Conservation (phyloP, 495 filamentous ascomycete species). For the Chaetomium fimeti region DNA sequence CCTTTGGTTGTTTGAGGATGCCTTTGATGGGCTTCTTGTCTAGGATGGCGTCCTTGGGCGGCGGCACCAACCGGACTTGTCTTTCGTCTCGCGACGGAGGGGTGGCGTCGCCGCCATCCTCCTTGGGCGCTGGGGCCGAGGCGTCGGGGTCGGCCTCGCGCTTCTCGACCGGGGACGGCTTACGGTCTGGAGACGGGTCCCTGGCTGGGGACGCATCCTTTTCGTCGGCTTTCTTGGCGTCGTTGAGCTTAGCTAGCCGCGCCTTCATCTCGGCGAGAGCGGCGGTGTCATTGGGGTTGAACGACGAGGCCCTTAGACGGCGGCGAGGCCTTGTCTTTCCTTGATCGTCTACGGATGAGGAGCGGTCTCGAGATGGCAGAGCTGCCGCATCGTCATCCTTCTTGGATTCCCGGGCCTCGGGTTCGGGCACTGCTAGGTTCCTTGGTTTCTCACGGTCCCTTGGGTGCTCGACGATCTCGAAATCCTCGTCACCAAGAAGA, state of each 20-base stretch:
- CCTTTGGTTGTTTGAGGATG: slow-evolving; percentile 67
- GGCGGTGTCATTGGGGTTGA: slow-evolving; percentile 53
- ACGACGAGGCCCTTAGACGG: slow-evolving; percentile 39
- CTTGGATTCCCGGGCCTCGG: slow-evolving; percentile 30
- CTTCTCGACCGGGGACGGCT: slow-evolving; percentile 25
- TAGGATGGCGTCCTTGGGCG: slow-evolving; percentile 42
- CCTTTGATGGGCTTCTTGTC: slow-evolving; percentile 42
- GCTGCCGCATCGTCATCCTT: slow-evolving; percentile 18
- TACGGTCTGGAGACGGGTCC: slow-evolving; percentile 36
- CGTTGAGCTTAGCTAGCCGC: slow-evolving; percentile 37
- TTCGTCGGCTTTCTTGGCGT: slow-evolving; percentile 30
- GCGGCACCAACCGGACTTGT: slow-evolving; percentile 56
- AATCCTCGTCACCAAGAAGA: slow-evolving; percentile 38
- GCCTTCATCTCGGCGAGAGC: slow-evolving; percentile 50
- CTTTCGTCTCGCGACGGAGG: slow-evolving; percentile 37
- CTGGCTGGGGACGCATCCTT: slow-evolving; percentile 26
- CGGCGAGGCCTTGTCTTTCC: slow-evolving; percentile 33
- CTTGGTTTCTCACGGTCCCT: slow-evolving; percentile 26
- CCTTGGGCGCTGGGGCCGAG: slow-evolving; percentile 30
- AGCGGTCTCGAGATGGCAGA: slow-evolving; percentile 24
- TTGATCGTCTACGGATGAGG: slow-evolving; percentile 30
- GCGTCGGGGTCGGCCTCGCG: slow-evolving; percentile 30
- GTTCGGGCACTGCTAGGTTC: slow-evolving; percentile 26
- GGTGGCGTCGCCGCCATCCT: slow-evolving; percentile 41
- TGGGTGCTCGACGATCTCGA: slow-evolving; percentile 41